These are phyloP conservation scores for Ampelomyces quisqualis DNA, from an alignment of 2,329 filamentous ascomycete genomes.

Conservation along the genomic window DNA sequence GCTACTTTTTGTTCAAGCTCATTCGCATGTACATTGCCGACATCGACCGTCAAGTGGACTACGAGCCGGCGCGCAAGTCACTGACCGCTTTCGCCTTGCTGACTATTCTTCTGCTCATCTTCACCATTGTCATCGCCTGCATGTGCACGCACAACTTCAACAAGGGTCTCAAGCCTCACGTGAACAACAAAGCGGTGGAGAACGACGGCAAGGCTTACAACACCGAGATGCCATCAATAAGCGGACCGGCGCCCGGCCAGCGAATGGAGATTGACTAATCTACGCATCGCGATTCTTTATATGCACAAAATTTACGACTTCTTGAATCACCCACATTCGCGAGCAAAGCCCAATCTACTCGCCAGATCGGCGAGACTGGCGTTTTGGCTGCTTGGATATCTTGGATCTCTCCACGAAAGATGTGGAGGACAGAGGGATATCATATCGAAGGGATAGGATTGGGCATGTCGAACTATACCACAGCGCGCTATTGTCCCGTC, in stretches of 20 bases:
- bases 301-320: conserved; percentile 23
- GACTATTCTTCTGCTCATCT: conserved; percentile 81
- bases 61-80: conserved; percentile 77
- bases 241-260: conserved; percentile 47
- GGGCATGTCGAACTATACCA: conserved; percentile 7
- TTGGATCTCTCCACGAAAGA: not conserved
- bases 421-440: too few species aligned
- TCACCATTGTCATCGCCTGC: conserved; percentile 84
- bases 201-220: conserved; percentile 53
- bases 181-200: conserved; percentile 60
- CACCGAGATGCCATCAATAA: conserved; percentile 52
- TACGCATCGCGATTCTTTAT: conserved; percentile 8
- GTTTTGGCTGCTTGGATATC: conserved; percentile 20
- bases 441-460: not conserved
- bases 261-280: conserved; percentile 46
- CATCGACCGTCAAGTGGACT: conserved; percentile 53
- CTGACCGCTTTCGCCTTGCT: conserved; percentile 93
- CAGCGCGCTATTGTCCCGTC: conserved; percentile 8
- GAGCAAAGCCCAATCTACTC: conserved; percentile 30
- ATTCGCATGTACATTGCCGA: conserved; percentile 83
- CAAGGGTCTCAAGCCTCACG: conserved; percentile 83
- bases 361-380: conserved; percentile 26
- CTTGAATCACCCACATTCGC: conserved; percentile 26
- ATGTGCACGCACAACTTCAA: conserved; percentile 90
- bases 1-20: conserved; percentile 98